Evolutionary conservation across 139 green algal genomes (phyloP).

Genomic region (Picochlorum sp.): DNA sequence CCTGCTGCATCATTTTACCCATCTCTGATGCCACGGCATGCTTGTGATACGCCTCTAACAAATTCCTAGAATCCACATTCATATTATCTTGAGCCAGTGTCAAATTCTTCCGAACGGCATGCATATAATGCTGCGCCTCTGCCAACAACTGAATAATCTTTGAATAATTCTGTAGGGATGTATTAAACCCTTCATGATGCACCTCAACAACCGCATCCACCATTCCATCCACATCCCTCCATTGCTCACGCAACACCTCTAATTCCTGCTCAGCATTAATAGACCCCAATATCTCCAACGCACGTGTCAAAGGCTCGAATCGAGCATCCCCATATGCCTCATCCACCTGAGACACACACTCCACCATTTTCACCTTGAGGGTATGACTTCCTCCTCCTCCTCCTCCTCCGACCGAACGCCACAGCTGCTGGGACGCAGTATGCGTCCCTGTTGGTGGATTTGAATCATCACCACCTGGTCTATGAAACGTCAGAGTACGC

Average conservation of each 20-base stretch:
- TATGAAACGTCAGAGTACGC: too few relatives aligned
- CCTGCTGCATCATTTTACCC: conserved; percentile 55
- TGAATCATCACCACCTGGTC: too few relatives aligned
- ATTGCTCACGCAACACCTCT: conserved; percentile 49
- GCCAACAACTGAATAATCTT: conserved; percentile 72
- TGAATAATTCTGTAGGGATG: conserved; percentile 77
- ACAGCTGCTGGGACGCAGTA: too few relatives aligned
- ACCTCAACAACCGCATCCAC: conserved; percentile 60
- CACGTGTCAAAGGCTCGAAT: conserved; percentile 68
- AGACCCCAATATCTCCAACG: conserved; percentile 61
- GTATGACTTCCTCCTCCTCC: neutral
- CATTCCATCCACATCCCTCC: conserved; percentile 38
- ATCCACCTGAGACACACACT: neutral
- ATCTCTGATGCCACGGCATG: conserved; percentile 43
- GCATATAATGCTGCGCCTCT: conserved; percentile 53
- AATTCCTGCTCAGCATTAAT: conserved; percentile 43
- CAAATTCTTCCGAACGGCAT: conserved; percentile 40
- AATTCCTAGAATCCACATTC: conserved; percentile 36
- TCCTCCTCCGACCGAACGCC: neutral
- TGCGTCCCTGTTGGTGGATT: too few relatives aligned
- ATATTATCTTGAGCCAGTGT: conserved; percentile 36
- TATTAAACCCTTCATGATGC: conserved; percentile 76
- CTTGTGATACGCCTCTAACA: conserved; percentile 61
- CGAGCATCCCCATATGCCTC: conserved; percentile 35
- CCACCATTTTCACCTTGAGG: too few relatives aligned